Conservation (phyloP, 176 grass and related monocot species). For the Cymbopogon citratus region DNA sequence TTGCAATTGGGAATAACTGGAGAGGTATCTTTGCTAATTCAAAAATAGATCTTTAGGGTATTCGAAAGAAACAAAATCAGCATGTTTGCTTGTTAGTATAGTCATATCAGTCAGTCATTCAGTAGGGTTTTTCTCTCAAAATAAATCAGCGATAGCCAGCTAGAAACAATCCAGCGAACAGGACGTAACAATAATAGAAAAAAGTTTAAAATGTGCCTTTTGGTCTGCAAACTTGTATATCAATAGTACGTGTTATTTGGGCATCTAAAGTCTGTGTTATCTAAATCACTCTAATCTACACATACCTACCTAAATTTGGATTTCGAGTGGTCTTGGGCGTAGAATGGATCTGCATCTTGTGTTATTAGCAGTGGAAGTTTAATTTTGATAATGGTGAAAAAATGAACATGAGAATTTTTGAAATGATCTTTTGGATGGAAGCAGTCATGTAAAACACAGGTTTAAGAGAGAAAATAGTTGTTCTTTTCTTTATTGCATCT, state of each 20-base stretch:
- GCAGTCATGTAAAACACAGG: not conserved
- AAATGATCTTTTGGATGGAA: not conserved
- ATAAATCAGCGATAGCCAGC: no score
- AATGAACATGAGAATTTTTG: not conserved
- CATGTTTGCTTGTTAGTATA: no score
- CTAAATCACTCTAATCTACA: not conserved
- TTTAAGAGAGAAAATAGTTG: not conserved
- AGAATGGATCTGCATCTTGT: not conserved
- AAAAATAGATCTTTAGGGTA: not conserved
- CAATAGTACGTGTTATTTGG: not conserved
- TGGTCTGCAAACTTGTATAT: not conserved
- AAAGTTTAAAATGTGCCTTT: not conserved
- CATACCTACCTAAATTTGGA: not conserved
- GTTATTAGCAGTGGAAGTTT: not conserved
- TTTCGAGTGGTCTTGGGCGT: not conserved
- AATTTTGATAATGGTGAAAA: not conserved
- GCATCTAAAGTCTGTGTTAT: not conserved
- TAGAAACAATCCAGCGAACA: no score
- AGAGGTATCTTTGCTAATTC: not conserved
- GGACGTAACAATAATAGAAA: no score
- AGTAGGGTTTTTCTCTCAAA: no score
- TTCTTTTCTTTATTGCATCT: not conserved
- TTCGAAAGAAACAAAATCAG: no score
- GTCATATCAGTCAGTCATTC: no score
- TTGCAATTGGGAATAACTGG: not conserved